Percentiles rank a stretch among this genome's conserved stretches.
phyloP scores from a whole-genome alignment of 192 early-diverging fungal genomes.

The Backusella macrospora region DNA sequence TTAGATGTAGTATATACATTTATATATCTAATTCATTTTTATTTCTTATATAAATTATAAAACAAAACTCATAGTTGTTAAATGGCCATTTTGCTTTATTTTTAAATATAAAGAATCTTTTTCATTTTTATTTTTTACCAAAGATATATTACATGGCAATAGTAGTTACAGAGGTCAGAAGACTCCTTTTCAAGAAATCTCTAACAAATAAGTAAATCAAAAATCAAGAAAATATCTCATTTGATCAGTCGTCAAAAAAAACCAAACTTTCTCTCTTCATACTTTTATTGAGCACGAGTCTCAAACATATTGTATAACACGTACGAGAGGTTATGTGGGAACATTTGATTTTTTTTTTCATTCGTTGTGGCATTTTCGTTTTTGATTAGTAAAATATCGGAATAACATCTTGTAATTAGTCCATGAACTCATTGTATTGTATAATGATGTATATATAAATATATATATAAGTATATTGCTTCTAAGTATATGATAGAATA shows the following conservation, averaged over 20 bases:
- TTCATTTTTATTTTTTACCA: too few species aligned
- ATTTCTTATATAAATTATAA: too few species aligned
- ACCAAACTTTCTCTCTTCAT: neutral
- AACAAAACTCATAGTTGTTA: too few species aligned
- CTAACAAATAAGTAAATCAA: neutral
- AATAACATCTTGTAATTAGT: neutral
- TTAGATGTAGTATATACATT: neutral
- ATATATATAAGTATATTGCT: neutral
- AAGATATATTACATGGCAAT: too few species aligned
- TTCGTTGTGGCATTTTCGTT: neutral
- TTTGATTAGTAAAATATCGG: neutral
- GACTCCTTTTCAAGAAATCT: neutral
- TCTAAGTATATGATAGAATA: neutral
- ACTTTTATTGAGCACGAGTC: neutral
- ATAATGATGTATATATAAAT: neutral
- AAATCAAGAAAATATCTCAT: neutral
- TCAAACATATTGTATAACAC: neutral
- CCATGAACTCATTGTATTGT: neutral
- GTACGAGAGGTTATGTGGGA: neutral
- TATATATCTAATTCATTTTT: too few species aligned
- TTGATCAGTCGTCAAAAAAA: neutral
- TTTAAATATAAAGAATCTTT: neutral
- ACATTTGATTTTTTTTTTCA: neutral
- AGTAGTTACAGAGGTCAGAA: too few species aligned
- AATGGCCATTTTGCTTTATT: too few species aligned